These are phyloP conservation scores for Plasmodium vivax DNA, from an alignment of 169 alveolate species.

Conservation along the genomic window DNA sequence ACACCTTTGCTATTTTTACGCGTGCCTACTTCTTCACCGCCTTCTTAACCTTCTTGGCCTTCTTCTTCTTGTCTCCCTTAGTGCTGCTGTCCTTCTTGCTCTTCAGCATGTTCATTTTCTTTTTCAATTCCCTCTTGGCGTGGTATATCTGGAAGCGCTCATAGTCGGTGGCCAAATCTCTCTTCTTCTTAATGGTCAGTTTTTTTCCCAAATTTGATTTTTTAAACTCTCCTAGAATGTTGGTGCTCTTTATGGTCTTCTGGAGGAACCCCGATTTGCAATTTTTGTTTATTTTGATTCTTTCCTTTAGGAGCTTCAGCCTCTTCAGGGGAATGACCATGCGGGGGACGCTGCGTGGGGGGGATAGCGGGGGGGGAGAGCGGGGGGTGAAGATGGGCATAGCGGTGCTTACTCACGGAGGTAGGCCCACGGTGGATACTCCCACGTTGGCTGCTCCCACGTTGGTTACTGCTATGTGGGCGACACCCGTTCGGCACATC, in stretches of 20 bases:
- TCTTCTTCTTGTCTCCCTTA: constrained; percentile 1
- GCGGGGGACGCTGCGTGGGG: constrained; percentile 84
- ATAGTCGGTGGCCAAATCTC: constrained; percentile 88
- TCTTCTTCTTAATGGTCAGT: constrained; percentile 80
- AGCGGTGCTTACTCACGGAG: too few relatives aligned
- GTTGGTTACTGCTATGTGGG: not conserved
- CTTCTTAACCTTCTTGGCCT: constrained; percentile 40
- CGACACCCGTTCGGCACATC: not conserved
- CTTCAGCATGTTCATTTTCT: constrained; percentile 16
- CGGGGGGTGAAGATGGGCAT: not conserved
- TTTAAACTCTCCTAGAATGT: constrained; percentile 84
- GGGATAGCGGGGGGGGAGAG: not conserved
- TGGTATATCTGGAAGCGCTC: constrained; percentile 85
- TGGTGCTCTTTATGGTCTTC: constrained; percentile 84
- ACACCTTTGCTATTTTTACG: not conserved
- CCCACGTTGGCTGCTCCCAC: not conserved
- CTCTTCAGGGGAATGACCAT: constrained; percentile 91
- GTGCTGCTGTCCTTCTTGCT: not conserved
- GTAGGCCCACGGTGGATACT: too few relatives aligned
- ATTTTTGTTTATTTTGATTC: constrained; percentile 90
- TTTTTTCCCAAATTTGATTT: constrained; percentile 88
- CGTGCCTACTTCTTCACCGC: not conserved
- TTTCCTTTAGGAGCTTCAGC: constrained; percentile 89
- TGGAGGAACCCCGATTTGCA: constrained; percentile 88
- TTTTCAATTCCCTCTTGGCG: constrained; percentile 60